Base-by-base conservation (phyloP, 768 basidiomycete species). In the Lactifluus subvellereus region DNA sequence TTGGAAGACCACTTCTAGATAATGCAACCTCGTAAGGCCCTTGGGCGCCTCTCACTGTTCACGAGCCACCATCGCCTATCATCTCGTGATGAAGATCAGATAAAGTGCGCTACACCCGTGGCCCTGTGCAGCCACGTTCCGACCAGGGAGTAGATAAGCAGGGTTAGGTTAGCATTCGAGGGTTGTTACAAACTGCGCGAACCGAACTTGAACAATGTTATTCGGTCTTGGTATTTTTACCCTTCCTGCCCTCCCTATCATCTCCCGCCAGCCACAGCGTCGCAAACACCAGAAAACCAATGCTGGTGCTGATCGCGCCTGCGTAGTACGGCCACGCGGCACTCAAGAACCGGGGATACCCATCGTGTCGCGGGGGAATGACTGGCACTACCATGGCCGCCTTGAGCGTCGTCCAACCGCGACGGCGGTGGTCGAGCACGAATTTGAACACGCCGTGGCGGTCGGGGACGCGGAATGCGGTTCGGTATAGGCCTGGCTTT, bases 371-470 rank as follows among this genome's bases (percentile, higher is more conserved):
- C 27, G 92, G 91, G 1, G 97, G 97, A 1, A 96, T 92, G 48
- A 99, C 85, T 18, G 94, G 84, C 1, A 94, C 89, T 16, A 84
- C 90, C 3, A 84, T 86, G 2, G 85, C 81, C 59, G 86, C 83
- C 60, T 85, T 79, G 38, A 99, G 77, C 73, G 83, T 84, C n/a
- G 89, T 82, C 77, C 83, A 84, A 40, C 94, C 95, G 66, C 43
- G 16, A 37, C 97, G 86, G 72, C 90, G 91, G 77, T 93, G 85
- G 74, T 95, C 84, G 49, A 97, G 75, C n/a, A 93, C 80, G 71
- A 98, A 95, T 72, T 98, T 98, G 83, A 96, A 99, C 16, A 99
- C 97, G 27, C 97, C 97, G 72, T 99, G 97, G 57, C 95, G 81
- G 74, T 98, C 96, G 7, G 97, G 97, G 2, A 86, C 87, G 47